Evolutionary conservation across 1,139 yeast genomes (phyloP).

Genomic region (Geotrichum klebahnii): DNA sequence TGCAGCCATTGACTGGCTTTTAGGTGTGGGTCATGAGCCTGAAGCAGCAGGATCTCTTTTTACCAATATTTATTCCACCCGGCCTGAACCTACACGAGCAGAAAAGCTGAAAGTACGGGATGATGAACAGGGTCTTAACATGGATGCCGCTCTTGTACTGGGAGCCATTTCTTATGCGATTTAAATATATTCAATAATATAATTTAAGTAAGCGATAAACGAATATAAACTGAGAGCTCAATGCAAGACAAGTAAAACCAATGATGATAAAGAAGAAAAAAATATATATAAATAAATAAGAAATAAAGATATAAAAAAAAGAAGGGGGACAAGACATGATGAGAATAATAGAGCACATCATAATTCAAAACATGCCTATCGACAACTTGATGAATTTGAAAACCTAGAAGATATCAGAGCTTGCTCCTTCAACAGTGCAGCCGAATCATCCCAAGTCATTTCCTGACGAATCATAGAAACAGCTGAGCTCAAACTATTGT

Average conservation of each 20-base stretch:
- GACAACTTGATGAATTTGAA: not conserved
- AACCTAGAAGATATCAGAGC: not conserved
- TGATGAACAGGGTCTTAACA: conserved; percentile 21
- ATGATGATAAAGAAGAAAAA: not conserved
- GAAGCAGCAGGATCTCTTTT: not conserved
- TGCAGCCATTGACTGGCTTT: conserved; percentile 32
- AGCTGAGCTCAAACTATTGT: conserved; percentile 36
- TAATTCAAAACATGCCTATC: too few species aligned
- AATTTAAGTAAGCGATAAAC: not conserved
- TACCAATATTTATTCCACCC: not conserved
- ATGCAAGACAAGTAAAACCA: not conserved
- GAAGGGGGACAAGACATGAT: too few species aligned
- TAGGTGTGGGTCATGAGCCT: conserved; percentile 28
- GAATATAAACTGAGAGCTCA: not conserved
- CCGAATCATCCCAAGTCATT: not conserved
- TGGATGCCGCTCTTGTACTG: conserved; percentile 20
- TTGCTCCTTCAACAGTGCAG: not conserved
- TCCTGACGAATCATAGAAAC: not conserved
- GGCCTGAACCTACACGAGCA: not conserved
- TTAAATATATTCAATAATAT: not conserved
- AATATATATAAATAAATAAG: not conserved
- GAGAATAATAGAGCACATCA: too few species aligned
- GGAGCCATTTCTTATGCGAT: conserved; percentile 13
- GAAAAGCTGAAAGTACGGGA: conserved; percentile 13
- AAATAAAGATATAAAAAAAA: too few species aligned